Percentiles rank a stretch among this genome's conserved stretches.
Conservation (phyloP, 73 alveolate genomes). For the Paramecium caudatum region DNA sequence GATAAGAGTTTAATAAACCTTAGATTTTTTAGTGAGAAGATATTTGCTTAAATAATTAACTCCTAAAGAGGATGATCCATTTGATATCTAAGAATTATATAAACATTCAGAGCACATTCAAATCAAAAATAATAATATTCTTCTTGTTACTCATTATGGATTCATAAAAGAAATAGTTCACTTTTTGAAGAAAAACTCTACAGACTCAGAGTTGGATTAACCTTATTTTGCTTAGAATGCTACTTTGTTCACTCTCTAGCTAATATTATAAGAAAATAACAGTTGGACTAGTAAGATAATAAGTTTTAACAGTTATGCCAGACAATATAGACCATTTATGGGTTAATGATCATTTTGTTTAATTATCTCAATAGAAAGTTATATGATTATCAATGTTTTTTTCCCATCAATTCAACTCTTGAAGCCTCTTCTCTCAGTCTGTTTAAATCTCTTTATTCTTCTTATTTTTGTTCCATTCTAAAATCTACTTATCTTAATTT, state of each 20-base stretch:
- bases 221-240: slow-evolving; percentile 52
- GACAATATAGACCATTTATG: slow-evolving; percentile 48
- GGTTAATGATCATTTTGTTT: too few species aligned
- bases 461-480: slow-evolving; percentile 31
- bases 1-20: background rate
- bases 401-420: slow-evolving; percentile 43
- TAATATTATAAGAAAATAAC: background rate
- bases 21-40: slow-evolving; percentile 25
- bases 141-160: slow-evolving; percentile 23
- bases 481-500: slow-evolving; percentile 40
- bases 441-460: slow-evolving; percentile 11
- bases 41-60: background rate
- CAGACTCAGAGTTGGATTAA: background rate
- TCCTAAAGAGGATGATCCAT: background rate
- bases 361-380: too few species aligned
- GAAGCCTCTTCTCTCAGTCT: slow-evolving; percentile 44
- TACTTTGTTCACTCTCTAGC: slow-evolving; percentile 5
- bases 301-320: slow-evolving; percentile 30
- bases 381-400: background rate
- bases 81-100: background rate
- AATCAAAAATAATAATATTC: background rate
- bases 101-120: slow-evolving; percentile 10
- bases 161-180: slow-evolving; percentile 11
- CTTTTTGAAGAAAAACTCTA: slow-evolving; percentile 10
- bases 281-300: slow-evolving; percentile 2